Base-by-base conservation (phyloP, 352 stramenopile genomes). In the Elongisporangium prolatum region DNA sequence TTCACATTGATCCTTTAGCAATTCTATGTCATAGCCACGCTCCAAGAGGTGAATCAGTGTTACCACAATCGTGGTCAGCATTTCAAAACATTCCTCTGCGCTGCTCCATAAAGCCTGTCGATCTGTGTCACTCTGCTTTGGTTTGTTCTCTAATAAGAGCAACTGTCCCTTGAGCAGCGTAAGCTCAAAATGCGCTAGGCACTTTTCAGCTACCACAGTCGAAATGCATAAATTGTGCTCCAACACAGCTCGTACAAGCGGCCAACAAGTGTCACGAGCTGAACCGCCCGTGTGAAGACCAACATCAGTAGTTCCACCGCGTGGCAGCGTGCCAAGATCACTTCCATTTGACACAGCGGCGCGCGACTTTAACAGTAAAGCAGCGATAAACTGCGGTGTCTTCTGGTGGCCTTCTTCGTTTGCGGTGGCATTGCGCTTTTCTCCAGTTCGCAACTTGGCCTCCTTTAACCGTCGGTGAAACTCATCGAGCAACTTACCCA, bases 241-340 rank as follows among this genome's bases (percentile, higher is more conserved):
- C 13, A 89, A 54, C 2, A 60, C 65, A 2, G 61, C 64, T 2
- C 68, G 57, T 2, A 89, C 77, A 6, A 89, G 54, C 14, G 77
- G 48, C 80, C 77, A 89, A 48, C 77, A 87, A 1, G 73, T 88
- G 50, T 75, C 73, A 21, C 80, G 68, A 7, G 58, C 44, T 24
- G 58, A 53, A 0, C 65, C 68, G 14, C 76, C 76, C 2, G 76
- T 88, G 54, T 89, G 77, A 16, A 68, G 64, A 2, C 74, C 75
- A 13, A 85, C 73, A 51, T 85, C 77, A 0, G 71, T 85, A n/a
- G 72, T 80, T 1, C 75, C 75, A 16, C 74, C 74, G 22, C 52
- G 44, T 10, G 63, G 34, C 54, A 58, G 10, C 48, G 38, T 21
- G 4, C 22, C 11, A 16, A 52, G 40, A 2, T 34, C 14, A 13